Evolutionary conservation across 495 filamentous ascomycete species (phyloP).

Genomic region (Evansstolkia leycettana): DNA sequence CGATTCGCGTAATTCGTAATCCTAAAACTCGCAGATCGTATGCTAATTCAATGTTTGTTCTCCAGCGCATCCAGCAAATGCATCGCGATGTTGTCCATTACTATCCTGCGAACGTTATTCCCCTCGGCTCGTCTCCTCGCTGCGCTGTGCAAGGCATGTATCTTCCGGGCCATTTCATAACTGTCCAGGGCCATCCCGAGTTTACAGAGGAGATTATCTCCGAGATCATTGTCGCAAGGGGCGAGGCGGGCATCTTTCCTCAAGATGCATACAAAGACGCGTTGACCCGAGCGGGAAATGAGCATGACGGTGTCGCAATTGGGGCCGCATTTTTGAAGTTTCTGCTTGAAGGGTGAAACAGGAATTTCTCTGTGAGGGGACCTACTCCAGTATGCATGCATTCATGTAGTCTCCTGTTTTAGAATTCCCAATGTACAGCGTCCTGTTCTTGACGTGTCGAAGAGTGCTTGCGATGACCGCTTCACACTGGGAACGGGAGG

Average conservation of each 20-base stretch:
- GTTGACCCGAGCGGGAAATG: constrained; percentile 47
- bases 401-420: too few species aligned
- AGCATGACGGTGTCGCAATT: constrained; percentile 67
- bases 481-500: too few species aligned
- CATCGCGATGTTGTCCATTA: constrained; percentile 68
- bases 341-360: constrained; percentile 41
- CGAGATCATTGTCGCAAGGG: constrained; percentile 51
- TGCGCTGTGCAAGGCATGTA: constrained; percentile 81
- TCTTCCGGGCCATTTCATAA: constrained; percentile 48
- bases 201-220: constrained; percentile 64
- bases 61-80: constrained; percentile 79
- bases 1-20: constrained; percentile 1
- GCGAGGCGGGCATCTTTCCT: constrained; percentile 50
- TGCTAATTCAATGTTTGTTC: too few species aligned
- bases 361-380: too few species aligned
- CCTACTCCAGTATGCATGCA: too few species aligned
- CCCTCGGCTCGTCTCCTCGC: constrained; percentile 50
- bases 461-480: too few species aligned
- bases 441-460: too few species aligned
- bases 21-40: too few species aligned
- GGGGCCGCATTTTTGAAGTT: constrained; percentile 63
- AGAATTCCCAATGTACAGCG: too few species aligned
- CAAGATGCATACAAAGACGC: constrained; percentile 52
- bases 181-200: constrained; percentile 88
- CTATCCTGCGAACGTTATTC: constrained; percentile 47